Percentiles rank a stretch among this genome's conserved stretches.
These are phyloP conservation scores for Aspergillus asperescens DNA, from an alignment of 495 filamentous ascomycete species.

Conservation along the genomic window DNA sequence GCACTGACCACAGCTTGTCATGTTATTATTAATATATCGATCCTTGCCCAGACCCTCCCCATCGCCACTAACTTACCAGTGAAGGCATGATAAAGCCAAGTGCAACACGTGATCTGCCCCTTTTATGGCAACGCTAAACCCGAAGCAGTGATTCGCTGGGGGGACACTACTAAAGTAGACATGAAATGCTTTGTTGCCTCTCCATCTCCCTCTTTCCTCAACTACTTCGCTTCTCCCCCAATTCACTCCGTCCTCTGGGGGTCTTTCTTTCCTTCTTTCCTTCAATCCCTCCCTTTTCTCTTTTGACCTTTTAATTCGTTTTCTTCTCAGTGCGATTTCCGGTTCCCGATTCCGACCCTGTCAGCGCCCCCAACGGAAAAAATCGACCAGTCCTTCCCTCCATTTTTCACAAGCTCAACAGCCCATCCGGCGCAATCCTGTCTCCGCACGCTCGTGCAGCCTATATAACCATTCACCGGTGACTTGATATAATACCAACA, in stretches of 20 bases:
- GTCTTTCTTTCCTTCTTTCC: conserved; percentile 19
- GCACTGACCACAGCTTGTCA: too few species aligned
- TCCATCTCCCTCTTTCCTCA: conserved; percentile 15
- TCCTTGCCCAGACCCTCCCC: too few species aligned
- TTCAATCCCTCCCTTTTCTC: conserved; percentile 17
- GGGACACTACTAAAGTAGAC: neutral
- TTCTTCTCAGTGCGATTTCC: neutral
- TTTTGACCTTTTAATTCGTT: conserved; percentile 12
- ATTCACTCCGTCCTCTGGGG: conserved; percentile 13
- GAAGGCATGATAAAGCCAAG: too few species aligned
- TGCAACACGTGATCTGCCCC: neutral
- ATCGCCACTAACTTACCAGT: too few species aligned
- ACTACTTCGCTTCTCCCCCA: conserved; percentile 18
- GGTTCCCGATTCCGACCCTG: neutral
- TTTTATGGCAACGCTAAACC: conserved; percentile 24
- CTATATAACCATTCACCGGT: neutral
- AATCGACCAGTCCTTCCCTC: conserved; percentile 8
- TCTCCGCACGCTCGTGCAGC: neutral
- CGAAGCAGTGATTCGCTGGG: conserved; percentile 16
- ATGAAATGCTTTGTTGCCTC: neutral
- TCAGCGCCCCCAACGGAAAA: conserved; percentile 8
- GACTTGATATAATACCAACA: conserved; percentile 25
- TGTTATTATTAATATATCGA: too few species aligned
- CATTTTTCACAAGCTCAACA: conserved; percentile 1
- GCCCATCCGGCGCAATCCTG: neutral